Base-by-base conservation (phyloP, 345 rosid species). In the Camelina neglecta region DNA sequence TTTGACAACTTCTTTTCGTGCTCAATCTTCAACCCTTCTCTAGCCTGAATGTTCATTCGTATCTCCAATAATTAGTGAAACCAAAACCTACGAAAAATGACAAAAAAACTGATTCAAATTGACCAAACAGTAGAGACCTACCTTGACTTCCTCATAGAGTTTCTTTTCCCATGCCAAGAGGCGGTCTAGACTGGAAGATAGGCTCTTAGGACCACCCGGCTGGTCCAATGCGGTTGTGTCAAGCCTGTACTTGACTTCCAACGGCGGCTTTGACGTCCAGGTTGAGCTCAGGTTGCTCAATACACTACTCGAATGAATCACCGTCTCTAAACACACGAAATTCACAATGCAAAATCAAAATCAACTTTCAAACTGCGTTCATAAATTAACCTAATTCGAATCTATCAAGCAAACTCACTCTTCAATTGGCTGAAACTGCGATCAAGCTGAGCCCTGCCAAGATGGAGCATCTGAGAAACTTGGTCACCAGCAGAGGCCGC, bases 101-200 rank as follows among this genome's bases (percentile, higher is more conserved):
- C 9, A 42, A 18, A 12, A 4, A 12, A 60, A 8, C 9, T 20
- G 31, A 53, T 29, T 64, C 13, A 36, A 66, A 53, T 48, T 56
- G 18, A 36, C 59, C 29, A 72, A 71, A 38, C n/a, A 23, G 6
- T 7, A 41, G 39, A 26, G 12, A 57, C 99, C 97, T 95, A 57
- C 99, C 97, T 95, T 95, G 59, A 95, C 92, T 82, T 95, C 99
- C 54, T 85, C 88, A 29, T 89, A 95, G 24, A 90, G 94, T 80
- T 95, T 95, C 84, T 90, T 90, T 85, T 92, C 99, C 99, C 99
- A 92, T 54, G 98, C 99, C 85, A 89, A 85, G 67, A 95, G 90
- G 47, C 94, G 87, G 58, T 95, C 99, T 64, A 93, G 62, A 49
- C 94, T 90, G 42, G 97, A 87, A 77, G 89, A 88, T 41, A 95